phyloP scores from a whole-genome alignment of 2,329 filamentous ascomycete genomes.

The Fusarium chaquense region DNA sequence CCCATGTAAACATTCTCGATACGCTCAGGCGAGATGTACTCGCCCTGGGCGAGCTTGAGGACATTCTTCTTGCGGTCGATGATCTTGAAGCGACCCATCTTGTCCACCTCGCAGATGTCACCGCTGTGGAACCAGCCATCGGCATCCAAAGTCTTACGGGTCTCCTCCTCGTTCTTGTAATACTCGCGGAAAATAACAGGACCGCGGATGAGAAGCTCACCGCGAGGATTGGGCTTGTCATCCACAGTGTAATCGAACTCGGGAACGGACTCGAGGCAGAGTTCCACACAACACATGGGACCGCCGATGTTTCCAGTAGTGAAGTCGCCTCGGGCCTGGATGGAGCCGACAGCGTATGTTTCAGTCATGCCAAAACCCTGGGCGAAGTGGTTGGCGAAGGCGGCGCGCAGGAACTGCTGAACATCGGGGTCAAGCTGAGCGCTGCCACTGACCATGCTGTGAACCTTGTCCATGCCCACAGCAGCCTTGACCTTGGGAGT shows the following conservation, averaged over 20 bases:
- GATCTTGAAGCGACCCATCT: conserved; percentile 87
- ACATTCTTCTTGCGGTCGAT: conserved; percentile 99
- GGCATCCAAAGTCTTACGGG: conserved; percentile 80
- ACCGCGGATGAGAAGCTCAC: conserved; percentile 87
- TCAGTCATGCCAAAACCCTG: conserved; percentile 97
- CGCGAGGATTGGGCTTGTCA: conserved; percentile 90
- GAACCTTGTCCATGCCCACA: conserved; percentile 80
- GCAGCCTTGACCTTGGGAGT: conserved; percentile 86
- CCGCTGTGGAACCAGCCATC: conserved; percentile 99
- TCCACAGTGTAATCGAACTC: conserved; percentile 93
- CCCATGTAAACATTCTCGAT: conserved; percentile 95
- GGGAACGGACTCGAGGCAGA: conserved; percentile 86
- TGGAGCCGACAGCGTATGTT: conserved; percentile 81
- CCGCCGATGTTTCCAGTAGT: conserved; percentile 84
- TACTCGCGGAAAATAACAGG: conserved; percentile 87
- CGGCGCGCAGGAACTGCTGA: conserved; percentile 88
- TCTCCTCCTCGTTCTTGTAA: conserved; percentile 91
- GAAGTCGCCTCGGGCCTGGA: conserved; percentile 79
- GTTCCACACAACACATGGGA: conserved; percentile 74
- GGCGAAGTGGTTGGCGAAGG: conserved; percentile 80
- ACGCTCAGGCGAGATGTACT: conserved; percentile 97
- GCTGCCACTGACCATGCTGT: conserved; percentile 85
- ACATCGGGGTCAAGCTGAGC: conserved; percentile 90
- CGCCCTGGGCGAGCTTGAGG: conserved; percentile 96
- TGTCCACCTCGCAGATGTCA: conserved; percentile 89